Evolutionary conservation across 1,284 basidiomycete species (phyloP).

Genomic region (Hemileia vastatrix): DNA sequence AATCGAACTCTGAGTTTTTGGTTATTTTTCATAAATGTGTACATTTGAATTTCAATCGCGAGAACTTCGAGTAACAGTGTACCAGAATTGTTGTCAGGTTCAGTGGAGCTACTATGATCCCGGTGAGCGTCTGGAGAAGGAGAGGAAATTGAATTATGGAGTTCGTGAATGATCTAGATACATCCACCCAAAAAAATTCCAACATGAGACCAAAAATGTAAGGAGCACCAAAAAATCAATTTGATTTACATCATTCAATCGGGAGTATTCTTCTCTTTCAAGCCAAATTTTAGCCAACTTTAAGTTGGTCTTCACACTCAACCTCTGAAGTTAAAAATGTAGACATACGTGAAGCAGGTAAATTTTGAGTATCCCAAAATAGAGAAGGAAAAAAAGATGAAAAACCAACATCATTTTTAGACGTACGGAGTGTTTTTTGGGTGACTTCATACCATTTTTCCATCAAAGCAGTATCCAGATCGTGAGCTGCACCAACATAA

Average conservation of each 20-base stretch:
- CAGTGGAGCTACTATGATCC: slow-evolving; percentile 28
- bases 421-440: slow-evolving; percentile 74
- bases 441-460: slow-evolving; percentile 94
- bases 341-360: background rate
- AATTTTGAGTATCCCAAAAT: background rate
- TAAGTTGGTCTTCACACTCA: slow-evolving; percentile 89
- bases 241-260: slow-evolving; percentile 62
- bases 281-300: slow-evolving; percentile 97
- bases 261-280: slow-evolving; percentile 79
- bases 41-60: slow-evolving; percentile 98
- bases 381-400: background rate
- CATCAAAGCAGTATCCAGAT: slow-evolving; percentile 72
- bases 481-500: slow-evolving; percentile 77
- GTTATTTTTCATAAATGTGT: slow-evolving; percentile 87
- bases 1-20: slow-evolving; percentile 76
- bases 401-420: slow-evolving; percentile 76
- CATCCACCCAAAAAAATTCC: no score
- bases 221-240: background rate
- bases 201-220: no score
- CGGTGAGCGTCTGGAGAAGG: background rate
- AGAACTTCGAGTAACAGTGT: slow-evolving; percentile 95
- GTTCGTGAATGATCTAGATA: slow-evolving; percentile 13
- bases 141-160: slow-evolving; percentile 7
- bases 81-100: slow-evolving; percentile 75
- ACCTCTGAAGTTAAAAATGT: slow-evolving; percentile 52